These are phyloP conservation scores for Corinectria fuckeliana DNA, from an alignment of 2,329 filamentous ascomycete genomes.

Conservation along the genomic window DNA sequence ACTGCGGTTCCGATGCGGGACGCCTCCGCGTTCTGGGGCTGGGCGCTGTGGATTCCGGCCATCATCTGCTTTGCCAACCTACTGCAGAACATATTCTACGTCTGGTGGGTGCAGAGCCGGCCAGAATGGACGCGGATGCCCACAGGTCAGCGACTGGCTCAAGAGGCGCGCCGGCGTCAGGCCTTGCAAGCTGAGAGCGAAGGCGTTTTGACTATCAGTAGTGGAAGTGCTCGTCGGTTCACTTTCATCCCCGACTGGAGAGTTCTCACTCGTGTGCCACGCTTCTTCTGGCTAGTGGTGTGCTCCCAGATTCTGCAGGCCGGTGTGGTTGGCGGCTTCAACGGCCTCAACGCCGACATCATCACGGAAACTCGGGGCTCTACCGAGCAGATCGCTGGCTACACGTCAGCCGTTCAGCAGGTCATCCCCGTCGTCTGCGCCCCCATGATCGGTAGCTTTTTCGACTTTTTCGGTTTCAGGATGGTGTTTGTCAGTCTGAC, in stretches of 20 bases:
- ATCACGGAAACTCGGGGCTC: slow-evolving; percentile 33
- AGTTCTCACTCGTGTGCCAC: slow-evolving; percentile 24
- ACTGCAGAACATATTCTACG: slow-evolving; percentile 30
- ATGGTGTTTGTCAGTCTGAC: slow-evolving; percentile 38
- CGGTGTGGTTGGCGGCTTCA: slow-evolving; percentile 29
- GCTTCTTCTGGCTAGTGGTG: slow-evolving; percentile 35
- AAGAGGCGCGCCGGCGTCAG: background rate
- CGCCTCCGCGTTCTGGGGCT: slow-evolving; percentile 37
- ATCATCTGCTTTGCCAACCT: slow-evolving; percentile 31
- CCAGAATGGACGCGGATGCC: slow-evolving; percentile 36
- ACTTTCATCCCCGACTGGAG: slow-evolving; percentile 7
- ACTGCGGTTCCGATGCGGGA: slow-evolving; percentile 38
- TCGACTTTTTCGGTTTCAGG: slow-evolving; percentile 31
- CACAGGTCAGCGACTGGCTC: slow-evolving; percentile 21
- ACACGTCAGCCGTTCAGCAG: slow-evolving; percentile 37
- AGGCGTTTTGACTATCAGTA: background rate
- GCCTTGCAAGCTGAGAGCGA: background rate
- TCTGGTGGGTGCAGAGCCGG: slow-evolving; percentile 32
- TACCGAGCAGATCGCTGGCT: slow-evolving; percentile 37
- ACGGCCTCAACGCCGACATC: slow-evolving; percentile 31
- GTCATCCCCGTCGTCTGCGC: slow-evolving; percentile 37
- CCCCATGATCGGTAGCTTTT: slow-evolving; percentile 31
- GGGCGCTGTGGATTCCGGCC: slow-evolving; percentile 37
- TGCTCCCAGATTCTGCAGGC: slow-evolving; percentile 35
- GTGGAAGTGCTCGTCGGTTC: background rate